A percentile compares a stretch with the other conserved stretches of the same genome.
These are phyloP conservation scores for Zymoseptoria crescenta DNA, from an alignment of 2,329 filamentous ascomycete species.

Conservation along the genomic window DNA sequence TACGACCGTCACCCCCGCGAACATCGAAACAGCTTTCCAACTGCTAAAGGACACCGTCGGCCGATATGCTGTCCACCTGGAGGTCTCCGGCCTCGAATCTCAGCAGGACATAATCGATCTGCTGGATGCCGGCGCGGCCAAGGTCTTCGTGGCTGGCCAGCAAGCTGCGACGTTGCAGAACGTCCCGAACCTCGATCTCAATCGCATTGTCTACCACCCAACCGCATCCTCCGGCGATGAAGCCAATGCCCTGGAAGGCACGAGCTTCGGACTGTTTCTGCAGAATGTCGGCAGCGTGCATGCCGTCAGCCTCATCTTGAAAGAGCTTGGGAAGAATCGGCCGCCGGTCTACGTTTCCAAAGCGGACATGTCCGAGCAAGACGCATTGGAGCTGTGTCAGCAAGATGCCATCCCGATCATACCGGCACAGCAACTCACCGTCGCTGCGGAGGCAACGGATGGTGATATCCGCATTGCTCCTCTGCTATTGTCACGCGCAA, in stretches of 20 bases:
- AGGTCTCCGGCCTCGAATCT: constrained; percentile 62
- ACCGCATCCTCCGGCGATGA: constrained; percentile 39
- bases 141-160: constrained; percentile 69
- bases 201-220: constrained; percentile 47
- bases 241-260: constrained; percentile 37
- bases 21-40: constrained; percentile 38
- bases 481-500: constrained; percentile 66
- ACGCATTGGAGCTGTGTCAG: constrained; percentile 35
- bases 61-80: constrained; percentile 59
- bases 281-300: constrained; percentile 32
- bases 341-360: constrained; percentile 47
- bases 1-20: constrained; percentile 40
- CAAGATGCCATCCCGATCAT: constrained; percentile 60
- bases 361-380: constrained; percentile 32
- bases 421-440: constrained; percentile 61
- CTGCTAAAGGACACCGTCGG: constrained; percentile 52
- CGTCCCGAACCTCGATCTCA: constrained; percentile 46
- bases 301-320: constrained; percentile 41
- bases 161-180: constrained; percentile 53
- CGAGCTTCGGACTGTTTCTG: constrained; percentile 39
- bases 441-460: constrained; percentile 52
- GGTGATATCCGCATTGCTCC: constrained; percentile 58
- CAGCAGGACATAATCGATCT: constrained; percentile 69
- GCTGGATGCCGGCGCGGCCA: constrained; percentile 76
- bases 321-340: constrained; percentile 42